phyloP scores from a whole-genome alignment of 129 eudicot species.

The Pseudognaphalium luteoalbum region DNA sequence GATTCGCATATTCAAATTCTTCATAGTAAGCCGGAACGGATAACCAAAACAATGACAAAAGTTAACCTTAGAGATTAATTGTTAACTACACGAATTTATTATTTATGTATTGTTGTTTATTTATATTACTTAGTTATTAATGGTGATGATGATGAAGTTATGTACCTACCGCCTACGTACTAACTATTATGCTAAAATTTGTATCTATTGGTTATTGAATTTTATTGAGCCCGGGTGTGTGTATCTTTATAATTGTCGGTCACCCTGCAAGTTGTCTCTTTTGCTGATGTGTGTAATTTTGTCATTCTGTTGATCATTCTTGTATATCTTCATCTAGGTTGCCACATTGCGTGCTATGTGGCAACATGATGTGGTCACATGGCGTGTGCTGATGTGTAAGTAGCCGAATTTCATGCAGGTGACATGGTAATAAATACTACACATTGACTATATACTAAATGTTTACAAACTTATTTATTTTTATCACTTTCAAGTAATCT shows the following conservation, averaged over 20 bases:
- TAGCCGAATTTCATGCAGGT: slow-evolving; percentile 20
- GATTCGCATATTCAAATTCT: slow-evolving; percentile 7
- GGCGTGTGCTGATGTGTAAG: slow-evolving; percentile 27
- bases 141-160: background rate
- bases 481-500: background rate
- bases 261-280: background rate
- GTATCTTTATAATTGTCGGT: slow-evolving; percentile 13
- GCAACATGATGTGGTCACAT: slow-evolving; percentile 7
- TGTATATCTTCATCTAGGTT: slow-evolving; percentile 14
- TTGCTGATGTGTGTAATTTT: slow-evolving; percentile 15
- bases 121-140: background rate
- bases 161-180: background rate
- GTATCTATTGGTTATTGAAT: background rate
- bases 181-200: background rate
- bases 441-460: background rate
- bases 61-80: background rate
- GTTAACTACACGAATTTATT: no score
- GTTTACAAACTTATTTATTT: slow-evolving; percentile 8
- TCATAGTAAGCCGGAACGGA: background rate
- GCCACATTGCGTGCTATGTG: slow-evolving; percentile 34
- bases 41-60: background rate
- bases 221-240: background rate
- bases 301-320: slow-evolving; percentile 14
- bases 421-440: slow-evolving; percentile 15
- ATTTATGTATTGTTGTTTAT: no score